Conservation (phyloP, 2,329 filamentous ascomycete genomes). For the Monilinia vaccinii-corymbosi region DNA sequence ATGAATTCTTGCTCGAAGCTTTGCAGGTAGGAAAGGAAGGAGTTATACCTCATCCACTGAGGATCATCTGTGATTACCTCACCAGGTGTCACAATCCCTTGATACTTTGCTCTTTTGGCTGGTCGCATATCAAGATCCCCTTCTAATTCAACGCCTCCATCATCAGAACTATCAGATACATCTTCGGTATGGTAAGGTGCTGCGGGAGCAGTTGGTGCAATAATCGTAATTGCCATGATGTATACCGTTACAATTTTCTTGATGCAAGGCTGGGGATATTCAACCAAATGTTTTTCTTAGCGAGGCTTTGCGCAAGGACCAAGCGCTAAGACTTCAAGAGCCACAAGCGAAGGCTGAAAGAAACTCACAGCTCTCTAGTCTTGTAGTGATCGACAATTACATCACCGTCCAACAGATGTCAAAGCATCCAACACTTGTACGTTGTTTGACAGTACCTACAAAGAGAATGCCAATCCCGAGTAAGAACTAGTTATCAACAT, state of each 20-base stretch:
- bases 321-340: no score
- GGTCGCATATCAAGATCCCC: conserved; percentile 36
- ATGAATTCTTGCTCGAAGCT: not conserved
- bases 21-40: no score
- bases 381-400: conserved; percentile 1
- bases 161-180: conserved; percentile 18
- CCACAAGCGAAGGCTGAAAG: conserved; percentile 2
- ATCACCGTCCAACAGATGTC: not conserved
- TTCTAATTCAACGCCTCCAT: conserved; percentile 29
- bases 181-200: conserved; percentile 14
- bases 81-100: conserved; percentile 74
- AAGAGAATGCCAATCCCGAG: not conserved
- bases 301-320: not conserved
- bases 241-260: not conserved
- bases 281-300: not conserved
- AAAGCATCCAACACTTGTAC: not conserved
- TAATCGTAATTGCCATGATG: conserved; percentile 30
- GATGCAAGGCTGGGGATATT: conserved; percentile 9
- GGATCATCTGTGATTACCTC: conserved; percentile 80
- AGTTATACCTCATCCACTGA: conserved; percentile 81
- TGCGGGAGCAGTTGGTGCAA: conserved; percentile 25
- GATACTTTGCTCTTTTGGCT: conserved; percentile 33
- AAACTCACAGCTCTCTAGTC: conserved; percentile 2
- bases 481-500: not conserved
- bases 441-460: not conserved